Percentiles rank a stretch among this genome's conserved stretches.
These are phyloP conservation scores for Jaapia argillacea DNA, from an alignment of 768 basidiomycete genomes.

Conservation along the genomic window DNA sequence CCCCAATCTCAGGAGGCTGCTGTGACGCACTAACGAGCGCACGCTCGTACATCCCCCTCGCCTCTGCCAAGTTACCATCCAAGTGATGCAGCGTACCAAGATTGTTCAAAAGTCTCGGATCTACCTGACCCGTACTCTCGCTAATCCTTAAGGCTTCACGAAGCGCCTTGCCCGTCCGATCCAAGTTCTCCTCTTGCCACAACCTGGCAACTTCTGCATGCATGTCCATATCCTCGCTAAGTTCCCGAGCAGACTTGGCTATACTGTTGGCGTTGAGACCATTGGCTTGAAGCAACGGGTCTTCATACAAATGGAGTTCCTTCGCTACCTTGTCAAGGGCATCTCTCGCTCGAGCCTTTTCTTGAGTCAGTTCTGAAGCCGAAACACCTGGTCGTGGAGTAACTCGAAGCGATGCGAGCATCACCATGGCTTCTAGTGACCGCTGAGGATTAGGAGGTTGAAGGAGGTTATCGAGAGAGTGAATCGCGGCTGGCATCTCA, in stretches of 20 bases:
- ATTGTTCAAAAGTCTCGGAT: conserved; percentile 74
- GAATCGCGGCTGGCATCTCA: conserved; percentile 77
- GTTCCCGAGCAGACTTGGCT: conserved; percentile 32
- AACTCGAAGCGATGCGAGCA: conserved; percentile 85
- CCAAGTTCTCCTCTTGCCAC: conserved; percentile 77
- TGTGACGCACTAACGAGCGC: conserved; percentile 52
- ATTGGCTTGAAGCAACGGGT: conserved; percentile 33
- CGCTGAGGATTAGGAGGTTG: conserved; percentile 54
- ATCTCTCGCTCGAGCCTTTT: conserved; percentile 66
- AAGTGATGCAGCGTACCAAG: conserved; percentile 67
- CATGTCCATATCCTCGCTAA: conserved; percentile 77
- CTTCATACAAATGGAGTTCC: conserved; percentile 51
- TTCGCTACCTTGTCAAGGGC: conserved; percentile 71
- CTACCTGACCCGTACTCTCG: conserved; percentile 32
- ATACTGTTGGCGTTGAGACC: conserved; percentile 18
- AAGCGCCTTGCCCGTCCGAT: conserved; percentile 63
- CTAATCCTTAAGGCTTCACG: conserved; percentile 64
- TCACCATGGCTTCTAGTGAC: conserved; percentile 76
- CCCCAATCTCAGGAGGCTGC: conserved; percentile 37
- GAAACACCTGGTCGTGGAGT: conserved; percentile 74
- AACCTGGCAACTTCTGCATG: conserved; percentile 84
- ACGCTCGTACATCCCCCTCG: conserved; percentile 59
- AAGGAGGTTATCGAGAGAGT: conserved; percentile 71
- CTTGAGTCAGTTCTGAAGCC: conserved; percentile 58
- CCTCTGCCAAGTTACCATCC: conserved; percentile 47